Evolutionary conservation across 2,329 filamentous ascomycete species (phyloP), one percentile per base, ranked within the genome.

Genomic region (Lachnellula hyalina): DNA sequence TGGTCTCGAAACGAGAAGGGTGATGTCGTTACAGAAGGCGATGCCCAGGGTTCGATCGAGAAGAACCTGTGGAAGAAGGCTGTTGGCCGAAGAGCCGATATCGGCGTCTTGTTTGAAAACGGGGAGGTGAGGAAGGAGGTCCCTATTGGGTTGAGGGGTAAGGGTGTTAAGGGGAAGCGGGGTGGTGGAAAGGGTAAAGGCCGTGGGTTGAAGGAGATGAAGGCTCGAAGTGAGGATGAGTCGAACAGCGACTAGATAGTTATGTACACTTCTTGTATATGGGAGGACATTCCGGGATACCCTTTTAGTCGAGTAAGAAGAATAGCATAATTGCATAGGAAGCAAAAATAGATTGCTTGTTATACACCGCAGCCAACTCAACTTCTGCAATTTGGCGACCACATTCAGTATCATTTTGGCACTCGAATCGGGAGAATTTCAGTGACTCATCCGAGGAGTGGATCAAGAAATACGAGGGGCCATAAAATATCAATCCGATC

Each of bases 101-200:
- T 76, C 35, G 74, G 74, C 5, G 57, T 75, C 2, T 62, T 76
- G 44, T 74, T 71, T 56, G 73, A 76, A 65, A 66, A 75, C 52
- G 74, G 74, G 9, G 65, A 72, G 61, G 70, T 74, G 19, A 69
- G 68, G 46, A 75, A 74, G 62, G 74, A 76, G 59, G 67, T 76
- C 1, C 74, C 74, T 0, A 67, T 72, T 19, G 71, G 65, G 21
- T 60, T 75, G 23, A 67, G 73, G 12, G 73, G 74, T 3, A 75
- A 75, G 62, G 72, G 72, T 14, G 66, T 63, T 8, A 75, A 74
- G 65, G 70, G 62, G 2, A 68, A 68, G 61, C 65, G 63, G 55
- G 61, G 63, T 2, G 52, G 68, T 34, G 74, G 70, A 62, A 71
- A 68, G 59, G 70, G 72, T 47, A 74, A 74, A 64, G 72, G 69